Evolutionary conservation across 176 grass and related monocot genomes (phyloP).

Genomic region (Alloteropsis semialata): DNA sequence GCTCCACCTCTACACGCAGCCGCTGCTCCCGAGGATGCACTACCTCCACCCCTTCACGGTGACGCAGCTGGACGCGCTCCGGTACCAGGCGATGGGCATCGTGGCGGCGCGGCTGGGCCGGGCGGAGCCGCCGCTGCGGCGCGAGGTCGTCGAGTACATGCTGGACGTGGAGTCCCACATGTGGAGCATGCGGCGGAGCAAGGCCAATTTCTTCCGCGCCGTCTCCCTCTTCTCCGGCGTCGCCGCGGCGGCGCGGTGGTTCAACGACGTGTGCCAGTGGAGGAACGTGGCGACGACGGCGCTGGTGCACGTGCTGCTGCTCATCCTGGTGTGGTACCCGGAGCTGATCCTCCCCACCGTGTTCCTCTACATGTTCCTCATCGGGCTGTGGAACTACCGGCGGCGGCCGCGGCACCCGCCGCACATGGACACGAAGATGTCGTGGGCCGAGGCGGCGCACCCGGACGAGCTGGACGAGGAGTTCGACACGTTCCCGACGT

Average conservation of each 20-base stretch:
- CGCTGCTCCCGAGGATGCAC: slow-evolving; percentile 82
- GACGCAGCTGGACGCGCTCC: slow-evolving; percentile 72
- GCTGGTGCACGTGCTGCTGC: slow-evolving; percentile 72
- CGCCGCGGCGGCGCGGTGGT: slow-evolving; percentile 52
- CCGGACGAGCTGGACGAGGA: slow-evolving; percentile 91
- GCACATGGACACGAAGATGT: slow-evolving; percentile 87
- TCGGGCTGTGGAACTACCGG: slow-evolving; percentile 79
- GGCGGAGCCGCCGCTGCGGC: slow-evolving; percentile 64
- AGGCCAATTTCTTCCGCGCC: slow-evolving; percentile 96
- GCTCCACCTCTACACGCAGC: slow-evolving; percentile 83
- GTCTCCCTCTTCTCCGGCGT: slow-evolving; percentile 54
- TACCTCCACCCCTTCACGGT: slow-evolving; percentile 83
- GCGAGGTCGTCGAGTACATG: slow-evolving; percentile 98
- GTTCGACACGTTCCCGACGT: slow-evolving; percentile 94
- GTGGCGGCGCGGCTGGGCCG: slow-evolving; percentile 66
- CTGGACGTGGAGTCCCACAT: slow-evolving; percentile 84
- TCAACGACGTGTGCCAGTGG: slow-evolving; percentile 71
- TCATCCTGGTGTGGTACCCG: slow-evolving; percentile 89
- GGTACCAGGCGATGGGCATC: slow-evolving; percentile 83
- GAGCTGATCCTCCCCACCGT: slow-evolving; percentile 89
- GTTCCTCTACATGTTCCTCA: slow-evolving; percentile 96
- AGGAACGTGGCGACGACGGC: slow-evolving; percentile 75
- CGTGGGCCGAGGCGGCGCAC: slow-evolving; percentile 68
- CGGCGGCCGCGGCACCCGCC: slow-evolving; percentile 62
- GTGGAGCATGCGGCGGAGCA: slow-evolving; percentile 99